phyloP scores from a whole-genome alignment of 2,329 filamentous ascomycete species.

The Exophiala calicioides region DNA sequence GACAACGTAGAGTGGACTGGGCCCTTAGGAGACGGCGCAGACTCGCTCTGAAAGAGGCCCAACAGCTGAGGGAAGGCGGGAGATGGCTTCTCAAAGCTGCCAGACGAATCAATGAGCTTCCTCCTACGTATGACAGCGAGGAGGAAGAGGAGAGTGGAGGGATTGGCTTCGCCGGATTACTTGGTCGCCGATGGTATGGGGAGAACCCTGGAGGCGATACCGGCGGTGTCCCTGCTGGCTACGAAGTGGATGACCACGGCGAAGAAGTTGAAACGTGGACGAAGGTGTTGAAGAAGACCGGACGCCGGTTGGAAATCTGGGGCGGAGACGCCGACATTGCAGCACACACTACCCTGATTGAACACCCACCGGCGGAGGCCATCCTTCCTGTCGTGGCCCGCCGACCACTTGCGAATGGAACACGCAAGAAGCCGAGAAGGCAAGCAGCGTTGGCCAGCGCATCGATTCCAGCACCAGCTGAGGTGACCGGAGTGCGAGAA shows the following conservation, averaged over 20 bases:
- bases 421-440: constrained; percentile 17
- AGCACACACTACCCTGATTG: constrained; percentile 32
- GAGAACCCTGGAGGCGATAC: constrained; percentile 16
- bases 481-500: constrained; percentile 17
- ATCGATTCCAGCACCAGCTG: constrained; percentile 2
- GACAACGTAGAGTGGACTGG: constrained; percentile 51
- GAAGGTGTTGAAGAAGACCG: constrained; percentile 45
- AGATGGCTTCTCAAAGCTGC: constrained; percentile 44
- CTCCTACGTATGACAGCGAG: constrained; percentile 50
- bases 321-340: constrained; percentile 46
- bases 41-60: constrained; percentile 41
- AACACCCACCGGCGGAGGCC: constrained; percentile 13
- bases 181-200: constrained; percentile 20
- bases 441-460: constrained; percentile 2
- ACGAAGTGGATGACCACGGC: constrained; percentile 50
- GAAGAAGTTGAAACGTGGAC: constrained; percentile 49
- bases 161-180: constrained; percentile 36
- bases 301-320: constrained; percentile 48
- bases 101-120: constrained; percentile 44
- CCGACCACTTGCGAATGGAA: constrained; percentile 13
- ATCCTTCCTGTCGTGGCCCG: constrained; percentile 1
- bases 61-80: constrained; percentile 41
- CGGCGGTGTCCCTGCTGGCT: constrained; percentile 36
- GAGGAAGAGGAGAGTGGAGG: constrained; percentile 46
- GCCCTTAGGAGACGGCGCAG: constrained; percentile 46